phyloP scores from a whole-genome alignment of 1,284 basidiomycete genomes.

The Trichosporon sp. region DNA sequence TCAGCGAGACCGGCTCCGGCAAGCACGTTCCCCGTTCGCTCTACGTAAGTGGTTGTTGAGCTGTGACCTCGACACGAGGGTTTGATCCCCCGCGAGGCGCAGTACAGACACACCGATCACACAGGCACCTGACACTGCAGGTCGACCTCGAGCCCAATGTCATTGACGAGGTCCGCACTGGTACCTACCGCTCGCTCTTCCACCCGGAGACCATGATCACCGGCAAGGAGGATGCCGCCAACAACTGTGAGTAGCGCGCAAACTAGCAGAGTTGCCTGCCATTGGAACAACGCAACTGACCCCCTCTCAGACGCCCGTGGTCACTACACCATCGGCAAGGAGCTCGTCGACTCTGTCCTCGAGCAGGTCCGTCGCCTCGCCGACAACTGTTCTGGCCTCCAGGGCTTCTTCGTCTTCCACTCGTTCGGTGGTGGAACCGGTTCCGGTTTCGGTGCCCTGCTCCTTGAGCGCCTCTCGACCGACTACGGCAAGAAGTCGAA shows the following conservation, averaged over 20 bases:
- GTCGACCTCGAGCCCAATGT: constrained; percentile 92
- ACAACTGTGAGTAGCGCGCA: constrained; percentile 70
- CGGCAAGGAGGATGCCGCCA: constrained; percentile 99
- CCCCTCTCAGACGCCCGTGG: constrained; percentile 74
- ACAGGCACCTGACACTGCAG: constrained; percentile 28
- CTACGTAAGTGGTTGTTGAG: constrained; percentile 61
- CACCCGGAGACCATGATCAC: constrained; percentile 99
- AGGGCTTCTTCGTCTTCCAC: constrained; percentile 99
- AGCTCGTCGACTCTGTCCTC: constrained; percentile 82
- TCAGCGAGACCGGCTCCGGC: constrained; percentile 64
- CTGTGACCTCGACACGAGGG: no score
- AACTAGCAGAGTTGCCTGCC: constrained; percentile 6
- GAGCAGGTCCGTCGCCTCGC: constrained; percentile 93
- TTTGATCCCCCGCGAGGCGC: no score
- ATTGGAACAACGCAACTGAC: constrained; percentile 11
- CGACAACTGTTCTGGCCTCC: constrained; percentile 95
- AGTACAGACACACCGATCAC: background rate
- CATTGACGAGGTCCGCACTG: constrained; percentile 93
- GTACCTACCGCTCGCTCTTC: constrained; percentile 90
- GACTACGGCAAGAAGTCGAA: constrained; percentile 99
- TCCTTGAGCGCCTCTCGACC: constrained; percentile 89
- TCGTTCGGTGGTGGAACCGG: constrained; percentile 99
- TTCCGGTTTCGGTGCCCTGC: constrained; percentile 95
- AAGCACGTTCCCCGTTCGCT: constrained; percentile 97
- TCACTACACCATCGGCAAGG: constrained; percentile 97